Evolutionary conservation across 805 yeast species (phyloP).

Genomic region (Metschnikowia reukaufii): DNA sequence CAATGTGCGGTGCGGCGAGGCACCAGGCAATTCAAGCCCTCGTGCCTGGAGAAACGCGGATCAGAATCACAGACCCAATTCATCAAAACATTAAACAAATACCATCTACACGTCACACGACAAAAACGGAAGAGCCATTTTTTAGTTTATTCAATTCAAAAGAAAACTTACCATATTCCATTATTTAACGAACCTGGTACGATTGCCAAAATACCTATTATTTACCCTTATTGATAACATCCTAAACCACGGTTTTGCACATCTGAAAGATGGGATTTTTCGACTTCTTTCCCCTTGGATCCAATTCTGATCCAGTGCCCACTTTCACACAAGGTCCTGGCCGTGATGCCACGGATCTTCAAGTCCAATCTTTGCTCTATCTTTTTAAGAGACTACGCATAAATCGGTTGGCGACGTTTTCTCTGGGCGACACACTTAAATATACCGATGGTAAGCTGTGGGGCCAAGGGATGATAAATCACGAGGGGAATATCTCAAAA

Average conservation of each 20-base stretch:
- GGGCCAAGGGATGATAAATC: slow-evolving; percentile 17
- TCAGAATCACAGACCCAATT: neutral
- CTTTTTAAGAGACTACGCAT: slow-evolving; percentile 53
- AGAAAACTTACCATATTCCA: too few relatives aligned
- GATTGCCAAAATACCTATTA: too few relatives aligned
- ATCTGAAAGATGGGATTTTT: slow-evolving; percentile 11
- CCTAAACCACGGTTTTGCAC: neutral
- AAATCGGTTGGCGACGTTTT: slow-evolving; percentile 43
- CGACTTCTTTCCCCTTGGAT: slow-evolving; percentile 9
- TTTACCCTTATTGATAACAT: too few relatives aligned
- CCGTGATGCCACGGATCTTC: slow-evolving; percentile 50
- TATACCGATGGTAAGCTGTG: slow-evolving; percentile 15
- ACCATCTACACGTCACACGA: too few relatives aligned
- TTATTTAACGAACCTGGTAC: too few relatives aligned
- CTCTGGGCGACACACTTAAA: slow-evolving; percentile 24
- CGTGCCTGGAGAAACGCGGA: slow-evolving; percentile 9
- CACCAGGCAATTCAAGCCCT: neutral
- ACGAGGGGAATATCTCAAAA: slow-evolving; percentile 25
- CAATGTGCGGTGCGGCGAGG: slow-evolving; percentile 1
- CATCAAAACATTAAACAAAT: neutral
- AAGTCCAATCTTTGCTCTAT: slow-evolving; percentile 58
- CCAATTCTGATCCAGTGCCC: neutral
- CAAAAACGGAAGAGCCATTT: too few relatives aligned
- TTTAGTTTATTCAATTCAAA: too few relatives aligned
- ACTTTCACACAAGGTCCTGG: slow-evolving; percentile 4